Evolutionary conservation across 768 basidiomycete genomes (phyloP), one percentile per base, ranked within the genome.

Genomic region (Lactarius hengduanensis): DNA sequence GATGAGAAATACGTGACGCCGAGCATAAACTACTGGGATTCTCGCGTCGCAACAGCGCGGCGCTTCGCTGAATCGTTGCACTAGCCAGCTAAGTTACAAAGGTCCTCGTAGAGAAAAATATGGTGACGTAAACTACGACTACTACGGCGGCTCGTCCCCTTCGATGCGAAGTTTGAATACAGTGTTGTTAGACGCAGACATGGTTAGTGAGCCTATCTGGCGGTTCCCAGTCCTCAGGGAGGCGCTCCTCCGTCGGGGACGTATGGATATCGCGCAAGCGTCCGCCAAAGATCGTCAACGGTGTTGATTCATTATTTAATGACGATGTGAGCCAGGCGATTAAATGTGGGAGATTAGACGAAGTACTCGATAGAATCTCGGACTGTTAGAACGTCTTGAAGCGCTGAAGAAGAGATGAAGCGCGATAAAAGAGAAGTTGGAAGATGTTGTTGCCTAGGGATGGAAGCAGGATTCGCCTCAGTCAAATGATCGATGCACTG

Each of bases 221-320:
- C 0, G 90, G 80, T 72, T 91, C 89, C 88, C 89, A 92, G 28
- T 84, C 84, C 0, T 87, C 81, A 0, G 87, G 86, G 36, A 93
- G 72, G 16, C 89, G 83, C 69, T 92, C 91, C 56, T 92, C 88
- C 10, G 78, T 73, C n/a, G 92, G 74, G 57, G 90, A 71, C 0
- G 80, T 69, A 45, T 81, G 76, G 41, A 92, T 70, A 64, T 87
- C 87, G 7, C 78, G 74, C 4, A 87, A 71, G n/a, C 80, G 78
- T 3, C 90, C 88, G 4, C 88, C 91, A 69, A 91, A 87, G 61
- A 88, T 84, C 1, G 82, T 83, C 18, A 87, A 75, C 58, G 92
- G 68, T 0, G 87, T 87, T 0, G 87, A 83, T 0, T 85, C 80
- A 75, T 88, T 90, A 64, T 43, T 65, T 32, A 47, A 43, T 63